A percentile compares a stretch with the other conserved stretches of the same genome.
Evolutionary conservation across 495 filamentous ascomycete species (phyloP).

Genomic region (Aspergillus affinis): DNA sequence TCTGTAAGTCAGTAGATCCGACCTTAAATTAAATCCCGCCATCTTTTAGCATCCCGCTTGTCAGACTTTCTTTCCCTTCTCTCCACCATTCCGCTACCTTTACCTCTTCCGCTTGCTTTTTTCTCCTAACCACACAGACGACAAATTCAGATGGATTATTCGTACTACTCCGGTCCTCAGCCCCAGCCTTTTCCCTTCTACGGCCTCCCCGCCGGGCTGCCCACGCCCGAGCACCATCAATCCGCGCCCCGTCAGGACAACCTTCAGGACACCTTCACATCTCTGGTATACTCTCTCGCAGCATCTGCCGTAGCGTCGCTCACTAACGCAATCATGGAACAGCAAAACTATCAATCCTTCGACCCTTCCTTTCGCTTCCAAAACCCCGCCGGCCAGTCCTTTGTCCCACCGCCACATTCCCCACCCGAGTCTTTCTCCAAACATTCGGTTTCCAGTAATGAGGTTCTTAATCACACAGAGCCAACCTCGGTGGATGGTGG

Average conservation of each 20-base stretch:
- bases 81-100: neutral
- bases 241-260: constrained; percentile 25
- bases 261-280: constrained; percentile 28
- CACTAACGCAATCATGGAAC: neutral
- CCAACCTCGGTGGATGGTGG: constrained; percentile 34
- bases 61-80: neutral
- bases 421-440: constrained; percentile 46
- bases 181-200: constrained; percentile 41
- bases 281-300: constrained; percentile 22
- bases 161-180: constrained; percentile 33
- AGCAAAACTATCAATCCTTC: constrained; percentile 38
- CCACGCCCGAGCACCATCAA: constrained; percentile 36
- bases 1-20: too few species aligned
- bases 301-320: neutral
- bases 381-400: constrained; percentile 27
- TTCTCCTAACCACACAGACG: neutral
- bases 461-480: constrained; percentile 23
- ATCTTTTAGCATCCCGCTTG: neutral
- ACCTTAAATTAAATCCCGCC: neutral
- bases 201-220: constrained; percentile 34
- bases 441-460: constrained; percentile 37
- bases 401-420: constrained; percentile 42
- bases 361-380: constrained; percentile 37
- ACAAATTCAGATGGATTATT: constrained; percentile 39
- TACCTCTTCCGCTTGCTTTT: neutral